Base-by-base conservation (phyloP, 768 basidiomycete species). In the Tephrocybe sp. region DNA sequence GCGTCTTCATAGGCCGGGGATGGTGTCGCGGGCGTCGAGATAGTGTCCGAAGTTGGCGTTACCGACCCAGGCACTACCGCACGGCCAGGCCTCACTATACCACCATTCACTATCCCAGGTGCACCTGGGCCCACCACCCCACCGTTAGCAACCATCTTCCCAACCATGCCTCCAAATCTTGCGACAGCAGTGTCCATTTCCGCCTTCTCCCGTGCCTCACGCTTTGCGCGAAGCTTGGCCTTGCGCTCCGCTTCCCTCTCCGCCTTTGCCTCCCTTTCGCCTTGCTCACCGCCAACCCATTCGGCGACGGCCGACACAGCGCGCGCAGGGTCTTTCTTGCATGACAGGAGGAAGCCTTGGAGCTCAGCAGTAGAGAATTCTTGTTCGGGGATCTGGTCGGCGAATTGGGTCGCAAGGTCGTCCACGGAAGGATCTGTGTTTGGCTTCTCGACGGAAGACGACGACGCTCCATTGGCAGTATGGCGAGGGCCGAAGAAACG, bases 351-450 rank as follows among this genome's bases (percentile, higher is more conserved):
- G 62, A 75, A 85, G 0, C 82, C 80, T 58, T 85, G 83, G 2
- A 87, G 68, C 49, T 84, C 80, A 0, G 84, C 82, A 0, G 79
- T 78, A 26, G 80, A 79, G 58, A 83, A 79, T 50, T 74, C 72
- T 40, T 73, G 56, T 10, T 71, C 63, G 0, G 83, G 81, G 19
- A 85, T 63, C 2, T 52, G 51, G 0, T 61, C 53, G 0, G 75
- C 67, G 58, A 84, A 85, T 22, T 61, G 39, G 3, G 60, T 49
- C 0, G 79, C 74, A n/a, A 79, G 71, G 10, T 58, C 41, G 8
- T 52, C 9, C 36, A 76, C 42, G 38, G 41, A 39, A 19, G 39
- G 9, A 3, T 9, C 14, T 2, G 38, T 30, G 9, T 51, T 45
- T 33, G 39, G 43, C 4, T 60, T 52, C 7, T 50, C 48, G 5